These are phyloP conservation scores for Pseudopyricularia cyperi DNA, from an alignment of 2,329 filamentous ascomycete species.

Conservation along the genomic window DNA sequence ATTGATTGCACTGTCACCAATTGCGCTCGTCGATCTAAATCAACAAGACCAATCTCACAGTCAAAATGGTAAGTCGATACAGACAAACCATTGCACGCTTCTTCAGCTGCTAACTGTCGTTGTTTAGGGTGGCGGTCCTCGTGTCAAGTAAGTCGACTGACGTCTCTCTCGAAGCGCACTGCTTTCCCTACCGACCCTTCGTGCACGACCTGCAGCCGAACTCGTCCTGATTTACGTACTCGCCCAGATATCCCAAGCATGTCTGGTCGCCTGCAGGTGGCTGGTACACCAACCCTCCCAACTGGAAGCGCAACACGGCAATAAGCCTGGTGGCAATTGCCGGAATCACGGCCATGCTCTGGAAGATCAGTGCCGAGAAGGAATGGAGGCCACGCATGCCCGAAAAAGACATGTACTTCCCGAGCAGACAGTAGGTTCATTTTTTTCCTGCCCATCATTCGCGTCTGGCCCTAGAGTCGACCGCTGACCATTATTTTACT, in stretches of 20 bases:
- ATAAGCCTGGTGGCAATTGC: conserved; percentile 28
- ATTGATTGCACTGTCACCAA: not conserved
- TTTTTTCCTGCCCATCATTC: too few relatives aligned
- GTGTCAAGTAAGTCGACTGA: conserved; percentile 35
- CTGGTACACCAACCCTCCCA: conserved; percentile 89
- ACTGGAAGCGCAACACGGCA: conserved; percentile 85
- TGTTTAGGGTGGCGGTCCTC: conserved; percentile 60
- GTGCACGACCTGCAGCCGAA: not conserved
- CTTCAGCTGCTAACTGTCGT: conserved; percentile 23
- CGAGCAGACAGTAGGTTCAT: conserved; percentile 69
- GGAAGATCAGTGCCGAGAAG: conserved; percentile 59
- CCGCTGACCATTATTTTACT: conserved; percentile 1
- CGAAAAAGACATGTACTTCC: conserved; percentile 66
- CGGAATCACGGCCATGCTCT: conserved; percentile 51
- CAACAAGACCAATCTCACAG: conserved; percentile 5
- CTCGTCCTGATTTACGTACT: not conserved
- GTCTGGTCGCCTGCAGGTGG: conserved; percentile 98
- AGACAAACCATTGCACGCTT: not conserved
- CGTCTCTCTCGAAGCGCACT: conserved; percentile 3
- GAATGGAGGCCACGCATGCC: conserved; percentile 69
- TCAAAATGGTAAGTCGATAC: conserved; percentile 40
- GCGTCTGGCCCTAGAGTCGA: not conserved
- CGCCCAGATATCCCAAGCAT: conserved; percentile 80
- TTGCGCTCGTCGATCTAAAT: not conserved
- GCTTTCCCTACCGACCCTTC: not conserved